Percentiles rank a stretch among this genome's conserved stretches.
Evolutionary conservation across 2,329 filamentous ascomycete species (phyloP).

Genomic region (Diplodia intermedia): DNA sequence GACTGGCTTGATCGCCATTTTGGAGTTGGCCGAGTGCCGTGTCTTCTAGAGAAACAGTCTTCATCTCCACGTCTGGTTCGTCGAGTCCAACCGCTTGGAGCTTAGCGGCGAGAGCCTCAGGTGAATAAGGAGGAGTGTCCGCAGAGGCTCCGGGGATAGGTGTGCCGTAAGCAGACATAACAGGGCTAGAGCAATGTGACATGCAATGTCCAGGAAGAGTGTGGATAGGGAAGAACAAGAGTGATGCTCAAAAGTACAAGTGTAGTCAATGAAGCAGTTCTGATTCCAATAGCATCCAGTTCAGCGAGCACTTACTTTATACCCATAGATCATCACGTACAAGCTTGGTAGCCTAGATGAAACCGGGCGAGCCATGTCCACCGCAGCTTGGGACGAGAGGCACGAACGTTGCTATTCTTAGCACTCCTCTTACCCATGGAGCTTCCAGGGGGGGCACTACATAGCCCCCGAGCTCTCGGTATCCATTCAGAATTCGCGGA

Average conservation of each 20-base stretch:
- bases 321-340: neutral
- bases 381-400: neutral
- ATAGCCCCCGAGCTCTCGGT: slow-evolving; percentile 11
- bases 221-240: neutral
- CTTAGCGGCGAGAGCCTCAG: neutral
- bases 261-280: neutral
- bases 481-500: neutral
- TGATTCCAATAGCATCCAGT: neutral
- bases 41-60: neutral
- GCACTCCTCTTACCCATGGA: neutral
- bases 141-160: neutral
- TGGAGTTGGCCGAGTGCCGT: slow-evolving; percentile 40
- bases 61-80: slow-evolving; percentile 1
- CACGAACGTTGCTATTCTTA: slow-evolving; percentile 6
- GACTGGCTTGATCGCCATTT: slow-evolving; percentile 46
- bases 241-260: neutral
- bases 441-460: neutral
- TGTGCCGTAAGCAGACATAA: neutral
- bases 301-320: neutral
- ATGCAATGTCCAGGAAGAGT: neutral
- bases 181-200: neutral
- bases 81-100: neutral
- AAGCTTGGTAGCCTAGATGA: neutral
- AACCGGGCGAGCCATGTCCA: neutral
- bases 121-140: neutral